Evolutionary conservation across 225 moss, liverwort and hornwort genomes (phyloP).

Genomic region (Marchantia polymorpha): DNA sequence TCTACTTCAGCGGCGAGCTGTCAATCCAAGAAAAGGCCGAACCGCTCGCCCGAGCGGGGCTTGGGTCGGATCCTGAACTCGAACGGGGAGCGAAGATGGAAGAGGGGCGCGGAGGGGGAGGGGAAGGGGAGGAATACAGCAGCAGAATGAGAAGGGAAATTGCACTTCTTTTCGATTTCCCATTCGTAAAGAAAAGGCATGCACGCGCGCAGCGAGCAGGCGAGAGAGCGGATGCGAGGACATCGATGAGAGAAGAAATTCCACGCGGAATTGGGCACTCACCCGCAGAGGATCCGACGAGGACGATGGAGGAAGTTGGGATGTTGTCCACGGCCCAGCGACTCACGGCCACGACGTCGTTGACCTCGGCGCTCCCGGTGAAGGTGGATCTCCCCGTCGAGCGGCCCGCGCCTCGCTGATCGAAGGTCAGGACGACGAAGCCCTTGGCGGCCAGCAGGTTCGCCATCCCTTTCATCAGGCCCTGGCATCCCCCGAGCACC

Average conservation of each 20-base stretch:
- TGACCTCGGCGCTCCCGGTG: conserved; percentile 68
- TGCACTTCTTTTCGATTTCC: neutral
- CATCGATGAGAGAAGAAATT: neutral
- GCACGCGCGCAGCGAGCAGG: neutral
- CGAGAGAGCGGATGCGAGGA: neutral
- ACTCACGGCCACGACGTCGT: conserved; percentile 76
- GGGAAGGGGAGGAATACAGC: neutral
- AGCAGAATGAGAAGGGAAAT: neutral
- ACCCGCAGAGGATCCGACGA: conserved; percentile 94
- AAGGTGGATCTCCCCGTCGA: conserved; percentile 77
- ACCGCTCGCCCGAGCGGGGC: neutral
- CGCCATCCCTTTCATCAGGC: conserved; percentile 78
- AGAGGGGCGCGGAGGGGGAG: neutral
- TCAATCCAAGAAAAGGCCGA: neutral
- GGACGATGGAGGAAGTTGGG: conserved; percentile 54
- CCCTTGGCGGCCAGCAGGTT: conserved; percentile 59
- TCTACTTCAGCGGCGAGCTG: neutral
- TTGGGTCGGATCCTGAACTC: neutral
- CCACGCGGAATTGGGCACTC: neutral
- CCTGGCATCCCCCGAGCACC: conserved; percentile 83
- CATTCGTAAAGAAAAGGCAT: neutral
- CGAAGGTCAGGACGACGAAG: conserved; percentile 72
- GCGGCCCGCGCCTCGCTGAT: conserved; percentile 75
- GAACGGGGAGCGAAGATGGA: neutral
- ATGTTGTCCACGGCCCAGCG: conserved; percentile 59